phyloP scores from a whole-genome alignment of 208 protist genomes.

The Leishmania tarentolae region DNA sequence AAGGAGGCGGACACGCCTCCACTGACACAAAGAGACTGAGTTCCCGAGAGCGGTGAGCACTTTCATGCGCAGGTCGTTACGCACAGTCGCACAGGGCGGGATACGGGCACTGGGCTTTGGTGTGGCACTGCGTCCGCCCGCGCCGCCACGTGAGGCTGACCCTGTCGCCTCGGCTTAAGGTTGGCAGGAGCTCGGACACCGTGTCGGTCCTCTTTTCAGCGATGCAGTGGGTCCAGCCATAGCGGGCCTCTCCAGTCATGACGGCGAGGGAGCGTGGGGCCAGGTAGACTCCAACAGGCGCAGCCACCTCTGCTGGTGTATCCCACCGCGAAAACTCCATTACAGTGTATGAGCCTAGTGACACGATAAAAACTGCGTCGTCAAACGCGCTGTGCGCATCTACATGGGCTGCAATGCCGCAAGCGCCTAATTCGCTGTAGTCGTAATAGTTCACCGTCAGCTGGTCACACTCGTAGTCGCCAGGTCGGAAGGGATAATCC shows the following conservation, averaged over 20 bases:
- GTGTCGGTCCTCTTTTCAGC: slow-evolving; percentile 69
- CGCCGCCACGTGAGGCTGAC: slow-evolving; percentile 79
- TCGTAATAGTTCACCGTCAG: slow-evolving; percentile 87
- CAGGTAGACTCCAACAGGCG: slow-evolving; percentile 48
- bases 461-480: slow-evolving; percentile 56
- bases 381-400: slow-evolving; percentile 72
- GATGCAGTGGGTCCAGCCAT: slow-evolving; percentile 83
- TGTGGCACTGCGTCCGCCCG: slow-evolving; percentile 43
- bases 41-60: not conserved
- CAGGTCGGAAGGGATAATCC: slow-evolving; percentile 31
- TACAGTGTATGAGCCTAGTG: slow-evolving; percentile 81
- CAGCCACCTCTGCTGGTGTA: slow-evolving; percentile 24
- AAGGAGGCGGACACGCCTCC: too few relatives aligned
- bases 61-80: not conserved
- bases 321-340: slow-evolving; percentile 75
- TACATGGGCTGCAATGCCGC: slow-evolving; percentile 78
- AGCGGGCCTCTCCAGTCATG: slow-evolving; percentile 66
- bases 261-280: slow-evolving; percentile 62
- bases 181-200: slow-evolving; percentile 54
- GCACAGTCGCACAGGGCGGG: slow-evolving; percentile 68
- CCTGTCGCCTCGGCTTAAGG: slow-evolving; percentile 44
- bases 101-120: slow-evolving; percentile 47
- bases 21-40: too few relatives aligned
- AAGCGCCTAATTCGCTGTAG: slow-evolving; percentile 41
- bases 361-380: slow-evolving; percentile 64